phyloP scores from a whole-genome alignment of 2,329 filamentous ascomycete genomes.

The Aureobasidium sp. region DNA sequence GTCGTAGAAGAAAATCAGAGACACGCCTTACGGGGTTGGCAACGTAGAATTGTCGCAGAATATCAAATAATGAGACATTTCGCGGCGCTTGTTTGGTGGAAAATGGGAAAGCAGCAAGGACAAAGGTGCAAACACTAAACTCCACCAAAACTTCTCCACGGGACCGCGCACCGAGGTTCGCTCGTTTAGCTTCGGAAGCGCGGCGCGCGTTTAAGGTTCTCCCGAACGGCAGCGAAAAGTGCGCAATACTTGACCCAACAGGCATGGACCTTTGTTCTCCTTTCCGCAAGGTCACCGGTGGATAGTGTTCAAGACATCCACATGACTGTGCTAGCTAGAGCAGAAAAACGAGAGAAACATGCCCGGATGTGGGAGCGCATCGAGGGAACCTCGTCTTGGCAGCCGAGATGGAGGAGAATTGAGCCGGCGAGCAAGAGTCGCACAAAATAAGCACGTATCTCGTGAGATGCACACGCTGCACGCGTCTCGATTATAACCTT shows the following conservation, averaged over 20 bases:
- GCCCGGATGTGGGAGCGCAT: neutral
- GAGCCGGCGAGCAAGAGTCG: neutral
- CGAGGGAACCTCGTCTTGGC: neutral
- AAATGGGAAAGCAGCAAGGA: neutral
- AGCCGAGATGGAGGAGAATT: neutral
- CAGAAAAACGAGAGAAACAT: neutral
- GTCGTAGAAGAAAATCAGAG: neutral
- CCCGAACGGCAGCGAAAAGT: slow-evolving; percentile 1
- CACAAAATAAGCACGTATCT: slow-evolving; percentile 3
- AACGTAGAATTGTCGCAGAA: slow-evolving; percentile 12
- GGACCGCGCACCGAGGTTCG: neutral
- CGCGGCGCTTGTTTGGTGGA: neutral
- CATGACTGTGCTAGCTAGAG: neutral
- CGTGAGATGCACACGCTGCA: neutral
- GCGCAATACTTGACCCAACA: neutral
- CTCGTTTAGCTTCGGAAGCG: neutral
- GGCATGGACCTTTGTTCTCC: neutral
- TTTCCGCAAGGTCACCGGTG: neutral
- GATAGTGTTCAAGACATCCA: slow-evolving; percentile 4
- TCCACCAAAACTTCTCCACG: slow-evolving; percentile 6
- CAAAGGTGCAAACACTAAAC: neutral
- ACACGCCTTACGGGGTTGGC: neutral
- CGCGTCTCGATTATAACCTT: neutral
- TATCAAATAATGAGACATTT: slow-evolving; percentile 9
- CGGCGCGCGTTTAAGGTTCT: slow-evolving; percentile 6